Evolutionary conservation across 108 stramenopile species (phyloP).

Genomic region (Skeletonema marinoi): DNA sequence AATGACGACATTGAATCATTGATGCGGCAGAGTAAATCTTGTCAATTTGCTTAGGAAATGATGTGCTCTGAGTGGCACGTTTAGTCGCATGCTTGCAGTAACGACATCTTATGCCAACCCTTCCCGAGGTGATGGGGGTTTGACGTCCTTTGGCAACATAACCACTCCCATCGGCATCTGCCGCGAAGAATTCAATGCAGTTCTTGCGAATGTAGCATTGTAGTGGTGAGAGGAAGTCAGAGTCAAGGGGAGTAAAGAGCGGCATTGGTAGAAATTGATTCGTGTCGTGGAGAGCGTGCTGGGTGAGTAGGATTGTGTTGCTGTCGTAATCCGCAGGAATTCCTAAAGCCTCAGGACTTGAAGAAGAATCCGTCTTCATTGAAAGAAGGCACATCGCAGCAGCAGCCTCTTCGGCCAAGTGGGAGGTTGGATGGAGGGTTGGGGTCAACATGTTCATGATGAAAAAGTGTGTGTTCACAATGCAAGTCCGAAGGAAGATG

Average conservation of each 20-base stretch:
- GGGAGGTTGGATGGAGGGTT: background rate
- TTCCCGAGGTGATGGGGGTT: slow-evolving; percentile 14
- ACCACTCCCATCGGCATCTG: slow-evolving; percentile 10
- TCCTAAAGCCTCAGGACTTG: background rate
- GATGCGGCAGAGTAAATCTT: slow-evolving; percentile 19
- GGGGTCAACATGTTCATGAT: background rate
- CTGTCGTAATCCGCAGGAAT: background rate
- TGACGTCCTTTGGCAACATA: slow-evolving; percentile 27
- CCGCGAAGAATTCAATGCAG: slow-evolving; percentile 65
- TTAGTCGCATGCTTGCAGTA: slow-evolving; percentile 47
- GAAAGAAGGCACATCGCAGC: background rate
- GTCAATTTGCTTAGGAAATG: slow-evolving; percentile 18
- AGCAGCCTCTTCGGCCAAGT: background rate
- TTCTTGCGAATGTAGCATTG: slow-evolving; percentile 71
- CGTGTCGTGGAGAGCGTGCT: background rate
- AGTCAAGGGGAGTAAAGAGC: slow-evolving; percentile 37
- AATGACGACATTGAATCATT: slow-evolving; percentile 53
- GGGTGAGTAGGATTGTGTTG: background rate
- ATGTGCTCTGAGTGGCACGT: slow-evolving; percentile 5
- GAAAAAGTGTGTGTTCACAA: too few species aligned
- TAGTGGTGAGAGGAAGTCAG: slow-evolving; percentile 65
- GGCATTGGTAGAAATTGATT: slow-evolving; percentile 20
- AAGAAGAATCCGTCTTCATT: background rate
- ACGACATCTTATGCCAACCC: slow-evolving; percentile 70
- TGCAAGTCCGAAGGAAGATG: too few species aligned